These are phyloP conservation scores for Dryas alaskensis DNA, from an alignment of 306 rosid species.

Conservation along the genomic window DNA sequence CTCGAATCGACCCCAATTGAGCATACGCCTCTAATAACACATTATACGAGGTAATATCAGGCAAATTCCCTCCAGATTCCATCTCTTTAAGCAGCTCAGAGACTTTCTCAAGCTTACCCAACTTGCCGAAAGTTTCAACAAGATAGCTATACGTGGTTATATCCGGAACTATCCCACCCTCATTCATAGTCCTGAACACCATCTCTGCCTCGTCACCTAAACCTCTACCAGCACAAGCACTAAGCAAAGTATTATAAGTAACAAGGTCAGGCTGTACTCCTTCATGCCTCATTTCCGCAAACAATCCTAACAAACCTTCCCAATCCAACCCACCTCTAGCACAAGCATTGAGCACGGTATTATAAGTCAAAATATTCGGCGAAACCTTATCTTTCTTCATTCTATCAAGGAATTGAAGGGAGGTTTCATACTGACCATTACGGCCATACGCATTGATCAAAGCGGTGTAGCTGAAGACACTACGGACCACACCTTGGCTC, in stretches of 20 bases:
- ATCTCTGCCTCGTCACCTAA: conserved; percentile 89
- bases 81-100: conserved; percentile 79
- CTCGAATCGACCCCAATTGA: conserved; percentile 58
- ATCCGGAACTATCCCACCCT: conserved; percentile 87
- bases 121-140: conserved; percentile 77
- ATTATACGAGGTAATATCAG: conserved; percentile 83
- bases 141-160: conserved; percentile 64
- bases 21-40: conserved; percentile 80
- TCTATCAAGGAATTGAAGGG: conserved; percentile 62
- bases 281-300: conserved; percentile 97
- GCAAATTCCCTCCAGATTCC: conserved; percentile 84
- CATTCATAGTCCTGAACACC: conserved; percentile 93
- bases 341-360: conserved; percentile 88
- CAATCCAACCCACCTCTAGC: conserved; percentile 94
- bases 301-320: conserved; percentile 88
- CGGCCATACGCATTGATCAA: conserved; percentile 93
- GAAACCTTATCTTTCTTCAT: conserved; percentile 81
- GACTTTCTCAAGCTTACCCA: conserved; percentile 70
- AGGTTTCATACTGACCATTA: conserved; percentile 64
- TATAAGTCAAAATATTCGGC: conserved; percentile 76
- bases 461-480: conserved; percentile 82
- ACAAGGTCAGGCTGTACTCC: conserved; percentile 84
- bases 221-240: conserved; percentile 83
- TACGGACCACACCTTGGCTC: conserved; percentile 63
- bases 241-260: conserved; percentile 84